A percentile compares a stretch with the other conserved stretches of the same genome.
These are phyloP conservation scores for Sporothrix schenckii DNA, from an alignment of 2,329 filamentous ascomycete genomes.

Conservation along the genomic window DNA sequence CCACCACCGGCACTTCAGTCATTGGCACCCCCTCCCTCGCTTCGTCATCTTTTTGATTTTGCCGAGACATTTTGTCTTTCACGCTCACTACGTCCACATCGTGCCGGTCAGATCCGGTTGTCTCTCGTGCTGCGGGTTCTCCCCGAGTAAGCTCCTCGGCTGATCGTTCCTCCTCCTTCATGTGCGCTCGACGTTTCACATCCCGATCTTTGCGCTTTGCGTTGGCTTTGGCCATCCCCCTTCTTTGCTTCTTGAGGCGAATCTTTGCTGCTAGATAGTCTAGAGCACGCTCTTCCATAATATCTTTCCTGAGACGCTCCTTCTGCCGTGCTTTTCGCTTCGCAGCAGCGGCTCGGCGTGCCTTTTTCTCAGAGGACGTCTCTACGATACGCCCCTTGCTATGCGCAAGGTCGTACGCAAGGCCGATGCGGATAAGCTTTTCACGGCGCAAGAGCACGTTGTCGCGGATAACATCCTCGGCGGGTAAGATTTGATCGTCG, in stretches of 20 bases:
- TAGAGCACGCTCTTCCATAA: constrained; percentile 46
- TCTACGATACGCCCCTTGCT: constrained; percentile 59
- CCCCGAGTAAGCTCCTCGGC: constrained; percentile 42
- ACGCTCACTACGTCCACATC: constrained; percentile 33
- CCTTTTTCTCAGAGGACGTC: constrained; percentile 54
- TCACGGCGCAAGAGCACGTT: constrained; percentile 57
- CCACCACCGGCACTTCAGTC: background rate
- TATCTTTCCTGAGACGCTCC: constrained; percentile 52
- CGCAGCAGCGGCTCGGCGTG: constrained; percentile 51
- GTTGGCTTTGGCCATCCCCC: constrained; percentile 40
- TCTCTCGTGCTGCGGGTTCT: constrained; percentile 14
- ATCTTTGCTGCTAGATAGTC: constrained; percentile 48
- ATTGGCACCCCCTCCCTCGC: background rate
- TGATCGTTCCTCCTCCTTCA: constrained; percentile 40
- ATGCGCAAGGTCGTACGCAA: constrained; percentile 63
- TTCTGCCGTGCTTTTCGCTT: constrained; percentile 51
- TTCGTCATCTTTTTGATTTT: background rate
- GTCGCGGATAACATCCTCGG: constrained; percentile 60
- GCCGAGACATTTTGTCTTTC: background rate
- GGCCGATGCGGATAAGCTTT: constrained; percentile 61
- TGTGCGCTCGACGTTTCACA: background rate
- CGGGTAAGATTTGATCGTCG: constrained; percentile 47
- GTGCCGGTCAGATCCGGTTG: constrained; percentile 24
- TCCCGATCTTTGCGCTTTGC: background rate
- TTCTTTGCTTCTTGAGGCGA: constrained; percentile 41